Evolutionary conservation across 208 protist genomes (phyloP), one percentile per base, ranked within the genome.

Genomic region (Angomonas ambiguus): DNA sequence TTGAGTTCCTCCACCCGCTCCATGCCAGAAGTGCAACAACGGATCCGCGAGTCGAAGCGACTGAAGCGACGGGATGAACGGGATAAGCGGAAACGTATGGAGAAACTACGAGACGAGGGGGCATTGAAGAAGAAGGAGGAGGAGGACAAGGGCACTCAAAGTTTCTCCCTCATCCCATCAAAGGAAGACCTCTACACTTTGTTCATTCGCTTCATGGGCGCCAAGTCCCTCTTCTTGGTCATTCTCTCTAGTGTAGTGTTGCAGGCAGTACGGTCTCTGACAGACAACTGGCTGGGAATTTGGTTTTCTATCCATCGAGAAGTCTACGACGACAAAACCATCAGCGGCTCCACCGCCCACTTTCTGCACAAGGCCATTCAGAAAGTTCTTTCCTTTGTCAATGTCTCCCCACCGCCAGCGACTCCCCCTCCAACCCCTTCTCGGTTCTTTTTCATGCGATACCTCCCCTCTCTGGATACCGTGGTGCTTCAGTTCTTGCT

Each of bases 261-360:
- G 70, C 79, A 90, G 58, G 59, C 75, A 20, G 71, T 89, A 33
- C 80, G 72, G 38, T 87, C 72, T 33, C 62, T 87, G 51, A 76
- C 80, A 67, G 87, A 93, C 71, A 84, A 88, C 62, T 93, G 87
- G 83, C 69, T 93, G 2, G 80, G 83, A 51, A 67, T 93, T 18
- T 93, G 83, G 80, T 76, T 92, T 35, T 77, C 82, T 20, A 65
- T 87, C 51, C 49, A 56, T 22, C 49, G 49, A 11, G 49, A 56
- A 22, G 49, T 56, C n/a, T 56, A 56, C 49, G 49, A 70, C 62
- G 69, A 71, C 42, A 78, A 67, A 20, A 74, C 76, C 22, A 38
- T 75, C n/a, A 63, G 64, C 71, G 75, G 45, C 68, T 72, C 76
- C 33, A 77, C 49, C 10, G 49, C 25, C 6, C 49, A 56, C 49